phyloP scores from a whole-genome alignment of 139 green algal species.

The Penium margaritaceum region DNA sequence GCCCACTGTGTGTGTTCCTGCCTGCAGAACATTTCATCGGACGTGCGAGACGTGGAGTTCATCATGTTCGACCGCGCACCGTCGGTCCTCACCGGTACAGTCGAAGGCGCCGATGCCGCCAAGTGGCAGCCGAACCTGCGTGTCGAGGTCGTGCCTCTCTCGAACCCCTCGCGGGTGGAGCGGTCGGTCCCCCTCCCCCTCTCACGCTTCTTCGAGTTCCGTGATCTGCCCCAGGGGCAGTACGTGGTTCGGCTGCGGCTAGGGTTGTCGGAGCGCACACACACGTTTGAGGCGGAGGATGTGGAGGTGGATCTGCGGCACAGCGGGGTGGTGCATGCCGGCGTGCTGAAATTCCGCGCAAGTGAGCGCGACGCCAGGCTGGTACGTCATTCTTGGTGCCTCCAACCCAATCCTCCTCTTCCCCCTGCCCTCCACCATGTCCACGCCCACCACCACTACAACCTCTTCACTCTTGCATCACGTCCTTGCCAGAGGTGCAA shows the following conservation, averaged over 20 bases:
- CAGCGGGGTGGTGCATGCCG: slow-evolving; percentile 1
- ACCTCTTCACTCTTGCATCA: too few species aligned
- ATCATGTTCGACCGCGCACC: too few species aligned
- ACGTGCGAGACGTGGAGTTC: too few species aligned
- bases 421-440: too few species aligned
- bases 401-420: too few species aligned
- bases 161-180: slow-evolving; percentile 10
- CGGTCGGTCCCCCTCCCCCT: slow-evolving; percentile 21
- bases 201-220: slow-evolving; percentile 39
- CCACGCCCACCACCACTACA: too few species aligned
- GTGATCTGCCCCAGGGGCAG: slow-evolving; percentile 12
- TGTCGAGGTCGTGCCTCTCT: slow-evolving; percentile 18
- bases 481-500: too few species aligned
- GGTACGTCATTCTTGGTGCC: too few species aligned
- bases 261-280: slow-evolving; percentile 15
- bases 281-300: slow-evolving; percentile 25
- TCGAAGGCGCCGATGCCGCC: slow-evolving; percentile 18
- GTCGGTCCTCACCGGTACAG: slow-evolving; percentile 17
- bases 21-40: too few species aligned
- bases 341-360: slow-evolving; percentile 15
- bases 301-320: slow-evolving; percentile 28
- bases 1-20: too few species aligned
- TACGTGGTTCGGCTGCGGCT: slow-evolving; percentile 38
- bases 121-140: slow-evolving; percentile 31
- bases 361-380: too few species aligned